A percentile compares a stretch with the other conserved stretches of the same genome.
phyloP scores from a whole-genome alignment of 176 grass and related monocot genomes.

The Zoysia pacifica region DNA sequence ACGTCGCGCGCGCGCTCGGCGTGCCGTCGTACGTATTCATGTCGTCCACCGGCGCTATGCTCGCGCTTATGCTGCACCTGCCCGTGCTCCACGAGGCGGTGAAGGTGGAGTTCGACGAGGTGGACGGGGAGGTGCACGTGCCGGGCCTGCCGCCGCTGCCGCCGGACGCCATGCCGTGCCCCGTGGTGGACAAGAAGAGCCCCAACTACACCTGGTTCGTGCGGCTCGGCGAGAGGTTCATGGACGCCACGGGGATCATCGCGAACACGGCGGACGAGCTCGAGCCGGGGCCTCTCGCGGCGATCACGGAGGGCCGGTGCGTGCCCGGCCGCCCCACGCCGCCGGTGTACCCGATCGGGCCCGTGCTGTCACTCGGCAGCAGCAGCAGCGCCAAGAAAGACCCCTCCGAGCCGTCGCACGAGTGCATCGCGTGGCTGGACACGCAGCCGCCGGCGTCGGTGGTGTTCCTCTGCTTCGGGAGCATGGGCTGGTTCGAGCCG shows the following conservation, averaged over 20 bases:
- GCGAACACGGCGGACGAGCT: constrained; percentile 58
- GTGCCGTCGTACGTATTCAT: constrained; percentile 71
- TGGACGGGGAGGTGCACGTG: constrained; percentile 36
- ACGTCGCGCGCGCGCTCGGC: constrained; percentile 56
- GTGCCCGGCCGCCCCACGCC: constrained; percentile 35
- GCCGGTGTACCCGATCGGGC: constrained; percentile 56
- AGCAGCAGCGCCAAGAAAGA: not conserved
- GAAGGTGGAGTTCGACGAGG: constrained; percentile 44
- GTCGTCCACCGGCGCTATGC: constrained; percentile 53
- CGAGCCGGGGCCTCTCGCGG: constrained; percentile 46
- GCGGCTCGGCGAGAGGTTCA: constrained; percentile 39
- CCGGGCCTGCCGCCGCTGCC: constrained; percentile 58
- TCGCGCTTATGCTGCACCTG: constrained; percentile 59
- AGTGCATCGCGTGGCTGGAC: constrained; percentile 46
- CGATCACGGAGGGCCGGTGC: constrained; percentile 44
- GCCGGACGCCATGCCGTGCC: constrained; percentile 42
- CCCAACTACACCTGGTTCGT: constrained; percentile 57
- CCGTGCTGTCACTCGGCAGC: constrained; percentile 41
- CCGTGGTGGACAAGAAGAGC: constrained; percentile 51
- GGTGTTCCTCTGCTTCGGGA: constrained; percentile 66
- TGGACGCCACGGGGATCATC: constrained; percentile 62
- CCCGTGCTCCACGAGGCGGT: constrained; percentile 43
- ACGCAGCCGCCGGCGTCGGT: constrained; percentile 54
- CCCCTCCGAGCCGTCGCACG: too few species aligned
- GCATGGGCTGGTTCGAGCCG: constrained; percentile 27